Evolutionary conservation across 2,329 filamentous ascomycete genomes (phyloP).

Genomic region (Verticillium nonalfalfae): DNA sequence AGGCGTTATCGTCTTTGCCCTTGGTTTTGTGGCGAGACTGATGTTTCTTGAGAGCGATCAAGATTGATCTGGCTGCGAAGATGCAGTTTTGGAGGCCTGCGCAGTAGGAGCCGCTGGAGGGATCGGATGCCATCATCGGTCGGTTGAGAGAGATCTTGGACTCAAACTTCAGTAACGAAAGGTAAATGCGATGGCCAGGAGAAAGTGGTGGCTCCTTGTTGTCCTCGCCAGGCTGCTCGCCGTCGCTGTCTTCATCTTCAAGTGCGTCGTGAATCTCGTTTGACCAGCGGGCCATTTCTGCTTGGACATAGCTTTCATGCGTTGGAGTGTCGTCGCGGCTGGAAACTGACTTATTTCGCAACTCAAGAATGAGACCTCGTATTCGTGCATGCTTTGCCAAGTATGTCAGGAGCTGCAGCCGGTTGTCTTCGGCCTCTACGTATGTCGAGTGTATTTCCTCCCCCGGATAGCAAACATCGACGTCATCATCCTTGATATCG

Average conservation of each 20-base stretch:
- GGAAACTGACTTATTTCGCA: constrained; percentile 44
- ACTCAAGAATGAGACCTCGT: constrained; percentile 42
- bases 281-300: constrained; percentile 43
- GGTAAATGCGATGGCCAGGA: constrained; percentile 30
- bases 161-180: constrained; percentile 40
- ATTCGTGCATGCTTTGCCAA: constrained; percentile 41
- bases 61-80: constrained; percentile 39
- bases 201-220: constrained; percentile 13
- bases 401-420: constrained; percentile 28
- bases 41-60: constrained; percentile 29
- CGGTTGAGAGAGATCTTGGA: constrained; percentile 44
- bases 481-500: constrained; percentile 48
- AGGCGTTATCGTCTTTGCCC: constrained; percentile 4
- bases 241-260: constrained; percentile 24
- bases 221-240: constrained; percentile 3
- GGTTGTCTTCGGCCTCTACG: constrained; percentile 13
- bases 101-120: constrained; percentile 34
- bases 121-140: constrained; percentile 39
- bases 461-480: constrained; percentile 50
- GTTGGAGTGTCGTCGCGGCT: constrained; percentile 34
- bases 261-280: constrained; percentile 45
- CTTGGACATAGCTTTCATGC: constrained; percentile 36
- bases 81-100: constrained; percentile 45
- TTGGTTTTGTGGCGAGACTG: constrained; percentile 9
- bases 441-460: constrained; percentile 33